Evolutionary conservation across 1,284 basidiomycete species (phyloP), one percentile per base, ranked within the genome.

Genomic region (Bondarzewia mesenterica): DNA sequence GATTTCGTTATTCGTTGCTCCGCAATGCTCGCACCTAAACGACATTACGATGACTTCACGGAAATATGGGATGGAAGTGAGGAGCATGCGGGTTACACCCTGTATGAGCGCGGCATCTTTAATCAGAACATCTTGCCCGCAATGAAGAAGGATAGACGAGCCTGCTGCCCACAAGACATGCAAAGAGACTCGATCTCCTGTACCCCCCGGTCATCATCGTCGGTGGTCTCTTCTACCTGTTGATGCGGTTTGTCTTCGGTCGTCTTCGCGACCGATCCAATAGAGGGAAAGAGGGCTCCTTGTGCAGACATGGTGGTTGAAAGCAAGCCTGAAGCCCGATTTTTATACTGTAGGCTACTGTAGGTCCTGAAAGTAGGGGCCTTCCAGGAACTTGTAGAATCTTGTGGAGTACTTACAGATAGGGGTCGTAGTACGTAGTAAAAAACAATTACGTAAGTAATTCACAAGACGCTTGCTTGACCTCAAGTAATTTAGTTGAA

Each of bases 51-150:
- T 89, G 49, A 99, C 87, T 67, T 99, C 91, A 50, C 82, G 78
- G 72, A 99, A 99, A 72, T 89, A 99, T 0, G 96, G 96, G 50
- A 99, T 99, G 16, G 86, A 85, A 2, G 95, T 99, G 49, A 99
- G 75, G 55, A 99, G 80, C 61, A 99, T 71, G 43, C 93, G 75
- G 1, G 96, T 99, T n/a, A 74, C 73, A 27, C 96, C 96, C 86
- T 96, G 57, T 1, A n/a, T n/a, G n/a, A n/a, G n/a, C n/a, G n/a
- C n/a, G n/a, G n/a, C n/a, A n/a, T n/a, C n/a, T n/a, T n/a, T n/a
- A n/a, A n/a, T n/a, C n/a, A n/a, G n/a, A n/a, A n/a, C n/a, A n/a
- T n/a, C n/a, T n/a, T n/a, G n/a, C n/a, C n/a, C n/a, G n/a, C n/a
- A n/a, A n/a, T n/a, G n/a, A n/a, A n/a, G n/a, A n/a, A n/a, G n/a